Evolutionary conservation across 2,329 filamentous ascomycete species (phyloP), one percentile per base, ranked within the genome.

Genomic region (Plenodomus lindquistii): DNA sequence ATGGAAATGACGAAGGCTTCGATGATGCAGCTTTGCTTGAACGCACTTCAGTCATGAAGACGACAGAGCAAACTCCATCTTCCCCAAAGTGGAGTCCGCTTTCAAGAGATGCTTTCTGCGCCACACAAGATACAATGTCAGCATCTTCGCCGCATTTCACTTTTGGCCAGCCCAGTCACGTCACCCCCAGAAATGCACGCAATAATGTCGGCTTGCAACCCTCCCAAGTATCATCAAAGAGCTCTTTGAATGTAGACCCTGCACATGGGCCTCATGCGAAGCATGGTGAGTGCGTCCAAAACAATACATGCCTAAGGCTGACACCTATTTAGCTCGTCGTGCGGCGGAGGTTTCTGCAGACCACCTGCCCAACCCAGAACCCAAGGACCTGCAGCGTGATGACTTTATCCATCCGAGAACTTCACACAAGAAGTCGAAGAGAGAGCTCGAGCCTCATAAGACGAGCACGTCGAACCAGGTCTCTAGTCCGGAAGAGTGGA

Each of bases 31-130:
- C 41, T 3, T 2, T 52, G 5, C 20, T 59, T 10, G 27, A 49
- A n/a, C 43, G 44, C 17, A 42, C 37, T 22, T 36, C 21, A 22
- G 39, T 42, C 17, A 37, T 19, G 8, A 52, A 50, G 19, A 44
- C 36, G 11, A 19, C 40, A 1, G 42, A 40, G 10, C 13, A 2
- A 7, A 7, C 18, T 9, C n/a, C 22, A 10, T 16, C 40, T 16
- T 27, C 45, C 11, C 19, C 35, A 1, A 15, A 13, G 19, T 8
- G 48, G 15, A 45, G 29, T 21, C 18, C 24, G 29, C 42, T 49
- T 4, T 16, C 41, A 10, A 53, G 46, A 7, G 38, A 31, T 7
- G 10, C 27, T 8, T 4, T 31, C 11, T 13, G 27, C 11, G 6
- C 15, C 22, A 13, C 4, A 31, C 15, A 8, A 4, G 22, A 31